Percentiles rank a stretch among this genome's conserved stretches.
phyloP scores from a whole-genome alignment of 2,329 filamentous ascomycete genomes.

The Geosmithia flava region DNA sequence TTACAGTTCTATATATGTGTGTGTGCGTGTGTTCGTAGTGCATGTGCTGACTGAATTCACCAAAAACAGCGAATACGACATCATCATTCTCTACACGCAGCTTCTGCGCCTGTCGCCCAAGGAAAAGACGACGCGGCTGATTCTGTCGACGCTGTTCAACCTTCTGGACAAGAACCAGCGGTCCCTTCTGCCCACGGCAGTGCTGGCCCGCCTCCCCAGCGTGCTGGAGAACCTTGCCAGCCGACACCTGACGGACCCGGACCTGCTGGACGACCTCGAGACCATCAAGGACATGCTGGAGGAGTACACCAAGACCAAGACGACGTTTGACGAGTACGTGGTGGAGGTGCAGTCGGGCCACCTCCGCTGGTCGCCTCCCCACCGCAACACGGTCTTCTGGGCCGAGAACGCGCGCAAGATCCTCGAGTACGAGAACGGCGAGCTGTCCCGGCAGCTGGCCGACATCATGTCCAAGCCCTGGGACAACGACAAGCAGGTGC shows the following conservation, averaged over 20 bases:
- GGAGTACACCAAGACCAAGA: conserved; percentile 58
- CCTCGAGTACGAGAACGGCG: conserved; percentile 69
- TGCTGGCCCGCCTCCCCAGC: conserved; percentile 68
- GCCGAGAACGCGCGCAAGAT: conserved; percentile 82
- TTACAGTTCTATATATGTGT: background rate
- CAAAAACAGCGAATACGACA: conserved; percentile 70
- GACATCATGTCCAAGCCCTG: conserved; percentile 66
- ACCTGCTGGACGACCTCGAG: conserved; percentile 50
- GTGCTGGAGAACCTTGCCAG: conserved; percentile 50
- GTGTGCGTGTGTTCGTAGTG: background rate
- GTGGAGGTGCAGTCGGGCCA: conserved; percentile 79
- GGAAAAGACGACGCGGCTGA: conserved; percentile 89
- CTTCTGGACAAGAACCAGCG: conserved; percentile 60
- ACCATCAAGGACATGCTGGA: conserved; percentile 50
- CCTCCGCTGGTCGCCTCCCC: conserved; percentile 84
- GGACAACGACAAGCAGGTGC: conserved; percentile 73
- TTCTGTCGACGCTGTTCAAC: conserved; percentile 82
- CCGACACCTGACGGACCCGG: conserved; percentile 51
- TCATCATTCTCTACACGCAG: conserved; percentile 84
- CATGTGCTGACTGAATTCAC: conserved; percentile 4
- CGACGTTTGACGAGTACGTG: conserved; percentile 79
- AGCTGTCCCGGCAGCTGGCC: conserved; percentile 67
- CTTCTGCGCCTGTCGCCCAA: conserved; percentile 88
- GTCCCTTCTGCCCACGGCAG: conserved; percentile 70
- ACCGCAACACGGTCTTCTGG: conserved; percentile 82